phyloP scores from a whole-genome alignment of 257 asterid genomes.

The Datura wrightii region DNA sequence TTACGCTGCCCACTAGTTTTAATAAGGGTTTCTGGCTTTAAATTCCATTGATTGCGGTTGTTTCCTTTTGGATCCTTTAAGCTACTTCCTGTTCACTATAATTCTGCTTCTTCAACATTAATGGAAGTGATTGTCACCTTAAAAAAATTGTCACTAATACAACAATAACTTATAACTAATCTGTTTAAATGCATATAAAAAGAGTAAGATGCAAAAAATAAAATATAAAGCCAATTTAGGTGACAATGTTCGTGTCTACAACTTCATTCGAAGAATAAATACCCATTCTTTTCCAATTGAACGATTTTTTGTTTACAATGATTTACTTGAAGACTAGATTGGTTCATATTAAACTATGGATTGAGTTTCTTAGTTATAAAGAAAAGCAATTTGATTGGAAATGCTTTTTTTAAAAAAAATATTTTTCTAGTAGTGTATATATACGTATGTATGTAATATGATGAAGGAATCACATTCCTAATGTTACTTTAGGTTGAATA shows the following conservation, averaged over 20 bases:
- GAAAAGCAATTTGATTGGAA: neutral
- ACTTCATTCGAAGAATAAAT: neutral
- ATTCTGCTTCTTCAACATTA: neutral
- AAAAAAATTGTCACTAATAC: too few species aligned
- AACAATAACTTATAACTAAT: too few species aligned
- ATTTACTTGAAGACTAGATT: neutral
- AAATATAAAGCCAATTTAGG: neutral
- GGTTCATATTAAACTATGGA: neutral
- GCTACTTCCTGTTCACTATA: neutral
- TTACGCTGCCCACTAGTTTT: neutral
- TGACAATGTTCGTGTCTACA: neutral
- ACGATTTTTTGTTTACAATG: neutral
- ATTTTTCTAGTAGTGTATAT: neutral
- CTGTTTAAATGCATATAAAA: neutral
- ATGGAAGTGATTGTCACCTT: too few species aligned
- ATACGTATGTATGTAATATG: neutral
- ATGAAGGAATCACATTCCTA: neutral
- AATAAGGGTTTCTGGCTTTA: neutral
- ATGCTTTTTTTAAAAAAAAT: neutral
- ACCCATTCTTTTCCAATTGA: constrained; percentile 1
- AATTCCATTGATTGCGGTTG: neutral
- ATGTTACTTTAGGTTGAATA: constrained; percentile 27
- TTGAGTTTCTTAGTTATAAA: neutral
- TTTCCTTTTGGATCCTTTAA: neutral
- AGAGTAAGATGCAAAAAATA: neutral